These are phyloP conservation scores for Volvox carteri DNA, from an alignment of 163 green algal species.

Conservation along the genomic window DNA sequence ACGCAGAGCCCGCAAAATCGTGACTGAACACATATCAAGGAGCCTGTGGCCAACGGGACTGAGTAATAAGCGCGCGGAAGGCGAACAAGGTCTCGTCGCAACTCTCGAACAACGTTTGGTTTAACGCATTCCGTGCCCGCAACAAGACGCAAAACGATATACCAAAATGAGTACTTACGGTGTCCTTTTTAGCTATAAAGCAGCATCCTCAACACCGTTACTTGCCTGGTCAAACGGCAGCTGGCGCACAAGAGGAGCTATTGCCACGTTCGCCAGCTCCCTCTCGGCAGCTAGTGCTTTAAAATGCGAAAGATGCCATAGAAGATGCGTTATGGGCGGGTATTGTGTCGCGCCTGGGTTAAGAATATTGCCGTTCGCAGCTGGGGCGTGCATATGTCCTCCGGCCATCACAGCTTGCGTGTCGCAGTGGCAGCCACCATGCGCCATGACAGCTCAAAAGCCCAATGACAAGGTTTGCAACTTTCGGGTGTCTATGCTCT, in stretches of 20 bases:
- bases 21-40: too few relatives aligned
- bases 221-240: constrained; percentile 38
- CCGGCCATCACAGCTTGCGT: background rate
- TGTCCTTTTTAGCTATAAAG: background rate
- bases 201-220: background rate
- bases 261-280: constrained; percentile 10
- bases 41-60: too few relatives aligned
- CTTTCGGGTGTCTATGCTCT: too few relatives aligned
- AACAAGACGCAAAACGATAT: too few relatives aligned
- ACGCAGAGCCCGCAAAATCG: too few relatives aligned
- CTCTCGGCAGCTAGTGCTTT: constrained; percentile 38
- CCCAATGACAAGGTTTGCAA: too few relatives aligned
- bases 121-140: background rate
- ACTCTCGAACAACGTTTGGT: background rate
- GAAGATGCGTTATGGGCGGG: constrained; percentile 3
- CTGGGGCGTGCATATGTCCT: background rate
- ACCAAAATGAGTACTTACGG: too few relatives aligned
- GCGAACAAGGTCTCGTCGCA: too few relatives aligned
- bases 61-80: too few relatives aligned
- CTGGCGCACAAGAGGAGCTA: constrained; percentile 33
- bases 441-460: background rate
- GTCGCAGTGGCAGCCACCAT: background rate
- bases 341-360: background rate
- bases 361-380: background rate
- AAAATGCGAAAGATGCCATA: background rate